Evolutionary conservation across 1,139 yeast genomes (phyloP).

Genomic region (Debaryomyces coudertii): DNA sequence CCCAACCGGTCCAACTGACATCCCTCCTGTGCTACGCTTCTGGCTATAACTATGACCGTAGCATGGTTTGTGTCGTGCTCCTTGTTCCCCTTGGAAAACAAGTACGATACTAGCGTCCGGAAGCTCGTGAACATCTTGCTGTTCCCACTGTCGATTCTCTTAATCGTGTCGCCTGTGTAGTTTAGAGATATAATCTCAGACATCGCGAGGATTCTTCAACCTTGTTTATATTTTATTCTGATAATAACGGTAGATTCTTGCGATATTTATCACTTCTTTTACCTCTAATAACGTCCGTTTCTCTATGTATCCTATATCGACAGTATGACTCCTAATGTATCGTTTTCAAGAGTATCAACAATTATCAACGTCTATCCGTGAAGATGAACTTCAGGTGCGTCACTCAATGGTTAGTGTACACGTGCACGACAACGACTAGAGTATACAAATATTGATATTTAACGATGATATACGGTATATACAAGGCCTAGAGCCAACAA

Average conservation of each 20-base stretch:
- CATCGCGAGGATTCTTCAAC: constrained; percentile 11
- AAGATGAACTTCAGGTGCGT: neutral
- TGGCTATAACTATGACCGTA: constrained; percentile 35
- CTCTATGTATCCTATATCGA: neutral
- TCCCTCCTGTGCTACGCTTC: constrained; percentile 9
- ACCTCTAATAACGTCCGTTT: neutral
- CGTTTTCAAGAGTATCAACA: neutral
- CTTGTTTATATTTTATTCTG: neutral
- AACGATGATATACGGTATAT: constrained; percentile 1
- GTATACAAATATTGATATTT: neutral
- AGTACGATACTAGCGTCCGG: constrained; percentile 22
- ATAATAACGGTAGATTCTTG: neutral
- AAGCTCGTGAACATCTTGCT: constrained; percentile 11
- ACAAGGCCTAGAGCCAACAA: constrained; percentile 26
- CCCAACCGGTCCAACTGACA: constrained; percentile 23
- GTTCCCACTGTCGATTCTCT: neutral
- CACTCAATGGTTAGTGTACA: neutral
- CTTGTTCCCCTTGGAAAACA: constrained; percentile 38
- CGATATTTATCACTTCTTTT: neutral
- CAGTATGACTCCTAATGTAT: neutral
- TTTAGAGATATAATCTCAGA: constrained; percentile 18
- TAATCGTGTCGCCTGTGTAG: constrained; percentile 6
- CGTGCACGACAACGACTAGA: neutral
- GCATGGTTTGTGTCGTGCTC: constrained; percentile 42
- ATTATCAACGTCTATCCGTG: neutral